phyloP scores from a whole-genome alignment of 257 asterid genomes.

The Gynochthodes officinalis region DNA sequence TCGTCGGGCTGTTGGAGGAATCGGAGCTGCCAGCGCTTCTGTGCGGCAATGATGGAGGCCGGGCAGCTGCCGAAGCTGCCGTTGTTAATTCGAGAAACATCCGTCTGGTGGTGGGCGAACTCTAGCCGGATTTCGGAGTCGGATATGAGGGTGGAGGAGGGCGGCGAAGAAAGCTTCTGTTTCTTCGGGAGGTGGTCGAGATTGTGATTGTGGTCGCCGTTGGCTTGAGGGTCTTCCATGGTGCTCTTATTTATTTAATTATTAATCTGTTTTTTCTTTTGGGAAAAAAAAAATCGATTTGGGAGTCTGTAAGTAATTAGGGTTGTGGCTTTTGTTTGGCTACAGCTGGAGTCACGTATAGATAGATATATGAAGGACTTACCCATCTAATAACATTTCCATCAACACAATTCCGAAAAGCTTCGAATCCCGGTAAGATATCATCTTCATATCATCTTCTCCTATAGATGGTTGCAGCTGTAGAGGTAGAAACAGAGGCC shows the following conservation, averaged over 20 bases:
- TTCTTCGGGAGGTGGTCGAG: conserved; percentile 44
- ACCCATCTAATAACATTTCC: too few relatives aligned
- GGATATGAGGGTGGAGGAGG: conserved; percentile 33
- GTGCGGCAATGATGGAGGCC: conserved; percentile 80
- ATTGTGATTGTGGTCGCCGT: conserved; percentile 35
- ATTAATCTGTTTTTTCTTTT: too few relatives aligned
- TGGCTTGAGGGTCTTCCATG: conserved; percentile 48
- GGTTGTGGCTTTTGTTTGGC: too few relatives aligned
- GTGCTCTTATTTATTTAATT: neutral
- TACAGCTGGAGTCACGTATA: neutral
- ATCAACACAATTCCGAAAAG: neutral
- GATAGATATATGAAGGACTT: neutral
- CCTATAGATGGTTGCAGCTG: too few relatives aligned
- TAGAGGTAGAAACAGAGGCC: too few relatives aligned
- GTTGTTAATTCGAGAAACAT: conserved; percentile 78
- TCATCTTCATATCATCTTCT: neutral
- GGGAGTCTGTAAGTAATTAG: too few relatives aligned
- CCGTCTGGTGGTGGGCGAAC: conserved; percentile 69
- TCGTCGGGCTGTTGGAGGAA: conserved; percentile 92
- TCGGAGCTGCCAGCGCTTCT: conserved; percentile 77
- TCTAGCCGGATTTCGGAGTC: conserved; percentile 62
- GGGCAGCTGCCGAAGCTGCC: conserved; percentile 98
- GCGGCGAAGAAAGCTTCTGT: conserved; percentile 52
- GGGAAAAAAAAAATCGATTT: too few relatives aligned
- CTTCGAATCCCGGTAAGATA: neutral